A percentile compares a stretch with the other conserved stretches of the same genome.
Evolutionary conservation across 805 yeast species (phyloP).

Genomic region (Barnettozyma sucrosica): DNA sequence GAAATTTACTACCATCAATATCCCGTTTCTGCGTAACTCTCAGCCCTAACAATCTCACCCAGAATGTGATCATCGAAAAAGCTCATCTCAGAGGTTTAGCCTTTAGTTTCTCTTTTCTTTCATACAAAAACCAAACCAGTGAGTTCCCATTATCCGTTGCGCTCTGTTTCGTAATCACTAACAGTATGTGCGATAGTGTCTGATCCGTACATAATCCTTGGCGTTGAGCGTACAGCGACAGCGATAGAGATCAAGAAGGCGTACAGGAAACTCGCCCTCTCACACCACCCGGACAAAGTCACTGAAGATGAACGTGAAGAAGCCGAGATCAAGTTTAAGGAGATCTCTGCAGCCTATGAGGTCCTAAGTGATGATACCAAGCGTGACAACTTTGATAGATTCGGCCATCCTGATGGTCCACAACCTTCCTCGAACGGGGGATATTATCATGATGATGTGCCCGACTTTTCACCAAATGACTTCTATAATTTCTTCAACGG

Average conservation of each 20-base stretch:
- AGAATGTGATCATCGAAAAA: not conserved
- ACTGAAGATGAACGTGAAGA: conserved; percentile 56
- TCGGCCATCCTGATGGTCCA: conserved; percentile 40
- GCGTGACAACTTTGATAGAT: conserved; percentile 53
- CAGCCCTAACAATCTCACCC: not conserved
- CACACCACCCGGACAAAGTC: conserved; percentile 87
- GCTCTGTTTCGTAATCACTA: not conserved
- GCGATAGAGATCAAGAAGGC: conserved; percentile 74
- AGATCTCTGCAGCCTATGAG: conserved; percentile 82
- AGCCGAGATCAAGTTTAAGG: conserved; percentile 79
- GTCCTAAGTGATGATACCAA: conserved; percentile 63
- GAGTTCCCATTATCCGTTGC: not conserved
- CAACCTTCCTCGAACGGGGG: conserved; percentile 28
- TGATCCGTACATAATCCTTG: conserved; percentile 57
- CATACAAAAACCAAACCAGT: not conserved
- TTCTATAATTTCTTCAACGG: conserved; percentile 65
- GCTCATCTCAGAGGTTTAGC: not conserved
- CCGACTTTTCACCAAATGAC: conserved; percentile 62
- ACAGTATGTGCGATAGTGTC: conserved; percentile 6
- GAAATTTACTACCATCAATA: not conserved
- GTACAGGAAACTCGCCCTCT: conserved; percentile 75
- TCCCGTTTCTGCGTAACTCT: not conserved
- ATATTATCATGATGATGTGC: conserved; percentile 34
- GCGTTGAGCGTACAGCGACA: conserved; percentile 60
- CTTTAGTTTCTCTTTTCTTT: too few relatives aligned